A percentile compares a stretch with the other conserved stretches of the same genome.
Conservation (phyloP, 169 alveolate species). For the Theileria luwenshuni region DNA sequence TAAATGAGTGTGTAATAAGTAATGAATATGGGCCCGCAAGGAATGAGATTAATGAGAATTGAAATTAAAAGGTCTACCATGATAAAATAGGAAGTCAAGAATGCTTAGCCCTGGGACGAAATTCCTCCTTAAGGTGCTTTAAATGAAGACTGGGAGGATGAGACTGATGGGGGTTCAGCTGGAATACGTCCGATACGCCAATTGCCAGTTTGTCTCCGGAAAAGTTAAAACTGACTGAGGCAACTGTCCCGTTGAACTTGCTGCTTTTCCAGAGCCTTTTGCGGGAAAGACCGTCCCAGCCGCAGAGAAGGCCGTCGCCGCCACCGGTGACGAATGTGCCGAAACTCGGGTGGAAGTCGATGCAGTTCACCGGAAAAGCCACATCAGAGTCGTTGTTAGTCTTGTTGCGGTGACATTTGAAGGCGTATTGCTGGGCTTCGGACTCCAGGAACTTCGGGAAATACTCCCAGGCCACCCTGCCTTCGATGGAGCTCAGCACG, state of each 20-base stretch:
- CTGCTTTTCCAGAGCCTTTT: constrained; percentile 84
- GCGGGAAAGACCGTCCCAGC: constrained; percentile 90
- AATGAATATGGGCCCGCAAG: background rate
- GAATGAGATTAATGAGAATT: too few species aligned
- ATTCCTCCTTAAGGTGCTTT: constrained; percentile 56
- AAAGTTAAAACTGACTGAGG: constrained; percentile 81
- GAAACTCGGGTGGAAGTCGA: constrained; percentile 86
- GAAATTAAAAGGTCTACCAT: background rate
- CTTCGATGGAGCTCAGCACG: constrained; percentile 91
- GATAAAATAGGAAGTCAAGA: background rate
- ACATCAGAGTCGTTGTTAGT: constrained; percentile 66
- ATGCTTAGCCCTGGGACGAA: constrained; percentile 35
- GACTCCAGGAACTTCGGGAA: constrained; percentile 79
- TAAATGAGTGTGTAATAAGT: background rate
- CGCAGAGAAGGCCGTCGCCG: constrained; percentile 89
- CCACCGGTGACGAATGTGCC: constrained; percentile 93
- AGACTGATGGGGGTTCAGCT: constrained; percentile 32
- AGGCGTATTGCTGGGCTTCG: constrained; percentile 84
- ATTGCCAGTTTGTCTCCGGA: constrained; percentile 83
- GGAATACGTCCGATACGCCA: constrained; percentile 43
- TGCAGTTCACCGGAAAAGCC: constrained; percentile 87
- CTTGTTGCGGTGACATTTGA: constrained; percentile 89
- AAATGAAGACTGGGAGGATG: constrained; percentile 34
- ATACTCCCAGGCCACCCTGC: constrained; percentile 91
- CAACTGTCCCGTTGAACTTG: constrained; percentile 74